These are phyloP conservation scores for Aspergillus hancockii DNA, from an alignment of 495 filamentous ascomycete genomes.

Conservation along the genomic window DNA sequence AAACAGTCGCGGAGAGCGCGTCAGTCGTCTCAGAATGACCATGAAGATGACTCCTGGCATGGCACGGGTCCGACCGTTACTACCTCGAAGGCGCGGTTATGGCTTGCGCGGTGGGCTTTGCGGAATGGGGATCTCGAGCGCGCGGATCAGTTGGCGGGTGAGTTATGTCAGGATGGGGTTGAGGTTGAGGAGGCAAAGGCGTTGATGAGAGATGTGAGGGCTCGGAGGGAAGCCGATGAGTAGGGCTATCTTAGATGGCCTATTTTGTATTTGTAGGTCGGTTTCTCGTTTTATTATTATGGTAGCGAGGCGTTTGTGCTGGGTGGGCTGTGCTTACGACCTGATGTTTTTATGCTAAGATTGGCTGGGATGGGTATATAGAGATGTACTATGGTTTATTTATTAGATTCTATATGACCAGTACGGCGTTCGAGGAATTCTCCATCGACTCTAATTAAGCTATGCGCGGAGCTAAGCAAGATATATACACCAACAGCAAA, in stretches of 20 bases:
- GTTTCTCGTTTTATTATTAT: constrained; percentile 15
- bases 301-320: constrained; percentile 22
- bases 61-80: constrained; percentile 81
- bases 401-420: not conserved
- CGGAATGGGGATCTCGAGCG: constrained; percentile 67
- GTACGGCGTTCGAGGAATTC: not conserved
- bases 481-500: no score
- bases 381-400: not conserved
- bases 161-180: constrained; percentile 92
- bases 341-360: not conserved
- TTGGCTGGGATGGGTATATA: not conserved
- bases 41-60: constrained; percentile 45
- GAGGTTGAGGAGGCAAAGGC: constrained; percentile 99
- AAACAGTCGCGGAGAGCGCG: constrained; percentile 17
- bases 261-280: constrained; percentile 7
- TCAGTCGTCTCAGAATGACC: constrained; percentile 21
- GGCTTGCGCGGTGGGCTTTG: constrained; percentile 86
- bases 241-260: constrained; percentile 8
- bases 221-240: constrained; percentile 63
- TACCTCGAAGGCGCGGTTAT: constrained; percentile 89
- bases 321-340: not conserved
- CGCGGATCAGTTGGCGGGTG: constrained; percentile 79
- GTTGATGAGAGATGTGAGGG: constrained; percentile 83
- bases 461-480: not conserved
- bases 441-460: not conserved